Evolutionary conservation across 768 basidiomycete species (phyloP), one percentile per base, ranked within the genome.

Genomic region (Scleroderma citrinum): DNA sequence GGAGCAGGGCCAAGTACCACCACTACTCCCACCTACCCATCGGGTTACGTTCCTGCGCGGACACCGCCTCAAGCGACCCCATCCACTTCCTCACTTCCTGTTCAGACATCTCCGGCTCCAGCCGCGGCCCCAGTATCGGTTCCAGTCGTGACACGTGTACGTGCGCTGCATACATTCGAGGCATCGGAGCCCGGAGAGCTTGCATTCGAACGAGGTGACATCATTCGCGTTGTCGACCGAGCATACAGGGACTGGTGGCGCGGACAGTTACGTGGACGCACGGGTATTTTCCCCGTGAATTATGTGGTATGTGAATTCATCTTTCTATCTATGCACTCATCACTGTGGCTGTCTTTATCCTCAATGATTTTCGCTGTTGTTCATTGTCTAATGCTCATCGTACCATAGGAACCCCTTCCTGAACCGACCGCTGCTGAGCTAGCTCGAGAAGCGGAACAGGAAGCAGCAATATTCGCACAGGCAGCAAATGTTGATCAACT

Each of bases 181-280:
- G 85, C 92, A 0, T 83, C 86, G 0, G 91, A 94, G 58, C 77
- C 84, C 0, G 93, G 92, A 11, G 95, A 98, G 63, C 76, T 98
- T 2, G 83, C 85, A 1, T 95, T 98, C 60, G 85, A 91, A 44
- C 87, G 86, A 56, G 95, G 93, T 2, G 94, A 96, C 55, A 74
- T 95, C 40, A 92, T 97, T 72, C 92, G 92, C 60, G 94, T 98
- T 13, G 83, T 97, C 20, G 92, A 96, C 64, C 81, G 92, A 21
- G 87, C 85, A 20, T 95, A 95, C 67, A 87, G 90, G 58, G 92
- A 96, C 62, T 98, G 95, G 95, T 97, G 93, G 92, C 71, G 91
- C 20, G 95, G 95, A 1, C 92, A 96, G 57, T 66, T 94, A 39
- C 87, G 83, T 60, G 93, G 91, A 0, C 72, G 88, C 50, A 92